Percentiles rank a stretch among this genome's conserved stretches.
Conservation (phyloP, 345 rosid genomes). For the Eucalyptus regnans region DNA sequence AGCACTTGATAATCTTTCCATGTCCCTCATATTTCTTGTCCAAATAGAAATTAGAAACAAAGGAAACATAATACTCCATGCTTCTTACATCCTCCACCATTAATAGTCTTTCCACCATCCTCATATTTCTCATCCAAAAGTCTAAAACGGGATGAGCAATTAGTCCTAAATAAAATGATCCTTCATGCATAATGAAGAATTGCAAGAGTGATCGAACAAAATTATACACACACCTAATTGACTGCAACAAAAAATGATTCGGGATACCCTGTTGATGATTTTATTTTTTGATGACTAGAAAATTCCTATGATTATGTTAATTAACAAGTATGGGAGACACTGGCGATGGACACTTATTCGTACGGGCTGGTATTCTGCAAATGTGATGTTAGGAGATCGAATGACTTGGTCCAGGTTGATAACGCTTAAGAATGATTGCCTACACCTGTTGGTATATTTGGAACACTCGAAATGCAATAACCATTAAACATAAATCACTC, state of each 20-base stretch:
- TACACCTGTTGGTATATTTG: too few relatives aligned
- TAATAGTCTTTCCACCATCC: background rate
- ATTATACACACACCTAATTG: background rate
- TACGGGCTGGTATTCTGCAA: background rate
- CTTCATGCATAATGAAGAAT: background rate
- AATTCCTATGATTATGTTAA: background rate
- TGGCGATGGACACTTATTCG: background rate
- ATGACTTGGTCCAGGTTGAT: background rate
- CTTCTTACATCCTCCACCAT: background rate
- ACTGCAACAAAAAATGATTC: background rate
- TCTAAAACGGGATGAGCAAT: background rate
- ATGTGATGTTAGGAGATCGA: background rate
- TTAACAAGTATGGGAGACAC: background rate
- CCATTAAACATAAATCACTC: too few relatives aligned
- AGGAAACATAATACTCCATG: too few relatives aligned
- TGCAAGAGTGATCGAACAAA: background rate
- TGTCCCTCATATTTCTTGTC: background rate
- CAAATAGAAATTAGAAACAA: too few relatives aligned
- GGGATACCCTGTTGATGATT: background rate
- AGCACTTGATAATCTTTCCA: background rate
- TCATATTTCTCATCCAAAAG: background rate
- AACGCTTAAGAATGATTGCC: too few relatives aligned
- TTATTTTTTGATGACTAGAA: background rate
- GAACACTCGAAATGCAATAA: too few relatives aligned
- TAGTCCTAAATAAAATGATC: background rate